Evolutionary conservation across 1,284 basidiomycete genomes (phyloP), one percentile per base, ranked within the genome.

Genomic region (Malassezia globosa): DNA sequence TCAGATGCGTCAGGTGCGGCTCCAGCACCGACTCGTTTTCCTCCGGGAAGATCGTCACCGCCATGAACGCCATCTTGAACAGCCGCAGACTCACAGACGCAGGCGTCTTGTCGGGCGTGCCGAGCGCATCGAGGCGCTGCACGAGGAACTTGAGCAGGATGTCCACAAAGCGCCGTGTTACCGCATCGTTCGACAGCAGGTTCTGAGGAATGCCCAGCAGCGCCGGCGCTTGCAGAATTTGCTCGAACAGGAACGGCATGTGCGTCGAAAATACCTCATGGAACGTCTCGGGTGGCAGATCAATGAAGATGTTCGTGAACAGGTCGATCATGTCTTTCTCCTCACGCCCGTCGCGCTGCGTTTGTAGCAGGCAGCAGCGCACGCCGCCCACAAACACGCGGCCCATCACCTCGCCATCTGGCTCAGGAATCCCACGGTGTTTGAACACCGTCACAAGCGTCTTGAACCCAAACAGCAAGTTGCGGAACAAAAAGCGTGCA

Each of bases 1-100:
- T 85, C 43, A 99, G 75, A 69, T 89, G 89, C 37, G 86, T 83
- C 31, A 97, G 78, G 73, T 97, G 88, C 0, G 86, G 82, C 16
- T 90, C 88, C 7, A 97, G 76, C 48, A 96, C 87, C 14, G 83
- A 80, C 74, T 97, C 94, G 73, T 96, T 97, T 29, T 79, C 75
- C 24, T 75, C 74, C 26, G 89, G 84, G 72, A 82, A 84, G 50
- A 81, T 73, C 29, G 83, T 82, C 55, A 97, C 87, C 2, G 92
- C 87, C 59, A 81, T 79, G 74, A 97, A 99, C 7, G 88, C 84
- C 80, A 95, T 85, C 76, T 96, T 97, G 81, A 89, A 97, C 51
- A 96, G 77, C 43, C 88, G 81, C 51, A 97, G 82, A 8, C 84
- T 85, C 35, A 85, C 81, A 29, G 63, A 63, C n/a, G 67, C 82